These are phyloP conservation scores for Stromatinia cepivora DNA, from an alignment of 2,329 filamentous ascomycete genomes.

Conservation along the genomic window DNA sequence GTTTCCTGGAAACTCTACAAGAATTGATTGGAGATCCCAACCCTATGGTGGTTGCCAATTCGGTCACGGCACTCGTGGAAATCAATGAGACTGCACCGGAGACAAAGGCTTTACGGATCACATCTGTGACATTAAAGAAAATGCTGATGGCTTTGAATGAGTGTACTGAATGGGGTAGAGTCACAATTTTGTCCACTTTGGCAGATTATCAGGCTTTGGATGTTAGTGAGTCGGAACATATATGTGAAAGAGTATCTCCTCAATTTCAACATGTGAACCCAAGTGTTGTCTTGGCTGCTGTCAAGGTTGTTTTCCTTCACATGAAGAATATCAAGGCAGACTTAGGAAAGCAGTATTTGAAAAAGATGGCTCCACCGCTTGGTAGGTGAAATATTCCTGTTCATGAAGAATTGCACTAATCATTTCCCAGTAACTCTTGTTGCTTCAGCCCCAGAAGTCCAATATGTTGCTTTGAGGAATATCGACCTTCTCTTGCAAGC, in stretches of 20 bases:
- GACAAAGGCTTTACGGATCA: slow-evolving; percentile 82
- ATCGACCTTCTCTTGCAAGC: slow-evolving; percentile 95
- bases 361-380: slow-evolving; percentile 97
- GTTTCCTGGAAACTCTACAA: slow-evolving; percentile 89
- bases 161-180: slow-evolving; percentile 96
- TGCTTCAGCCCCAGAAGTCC: slow-evolving; percentile 92
- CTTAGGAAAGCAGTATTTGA: slow-evolving; percentile 79
- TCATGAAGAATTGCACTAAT: slow-evolving; percentile 23
- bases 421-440: slow-evolving; percentile 76
- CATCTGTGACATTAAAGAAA: slow-evolving; percentile 83
- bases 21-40: slow-evolving; percentile 97
- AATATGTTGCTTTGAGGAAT: slow-evolving; percentile 94
- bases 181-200: slow-evolving; percentile 87
- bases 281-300: slow-evolving; percentile 93
- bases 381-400: slow-evolving; percentile 53
- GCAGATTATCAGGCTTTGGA: slow-evolving; percentile 86
- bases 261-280: slow-evolving; percentile 99
- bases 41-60: slow-evolving; percentile 98
- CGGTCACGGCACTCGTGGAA: slow-evolving; percentile 88
- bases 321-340: slow-evolving; percentile 84
- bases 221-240: slow-evolving; percentile 94
- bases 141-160: slow-evolving; percentile 95
- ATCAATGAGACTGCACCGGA: slow-evolving; percentile 90
- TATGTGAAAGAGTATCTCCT: slow-evolving; percentile 91
- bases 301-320: slow-evolving; percentile 96